These are phyloP conservation scores for Candida alai DNA, from an alignment of 805 yeast genomes.

Conservation along the genomic window DNA sequence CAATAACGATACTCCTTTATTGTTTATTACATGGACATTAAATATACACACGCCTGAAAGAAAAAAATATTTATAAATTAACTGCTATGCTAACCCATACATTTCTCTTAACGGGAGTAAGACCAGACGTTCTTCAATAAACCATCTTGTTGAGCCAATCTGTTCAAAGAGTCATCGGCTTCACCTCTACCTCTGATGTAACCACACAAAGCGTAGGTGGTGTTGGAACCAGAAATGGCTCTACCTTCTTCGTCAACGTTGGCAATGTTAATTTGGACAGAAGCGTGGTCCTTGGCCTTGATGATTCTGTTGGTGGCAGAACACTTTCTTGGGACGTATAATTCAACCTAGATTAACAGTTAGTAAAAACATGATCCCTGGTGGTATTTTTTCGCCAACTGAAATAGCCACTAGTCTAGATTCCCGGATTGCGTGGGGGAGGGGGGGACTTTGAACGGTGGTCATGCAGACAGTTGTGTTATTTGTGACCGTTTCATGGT, in stretches of 20 bases:
- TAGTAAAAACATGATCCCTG: no score
- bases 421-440: no score
- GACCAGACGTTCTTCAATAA: slow-evolving; percentile 94
- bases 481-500: no score
- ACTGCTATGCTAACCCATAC: slow-evolving; percentile 3
- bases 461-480: no score
- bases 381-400: no score
- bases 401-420: no score
- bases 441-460: no score
- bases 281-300: slow-evolving; percentile 99
- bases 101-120: slow-evolving; percentile 76
- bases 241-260: slow-evolving; percentile 97
- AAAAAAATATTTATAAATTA: slow-evolving; percentile 3
- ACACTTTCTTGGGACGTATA: slow-evolving; percentile 99
- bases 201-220: slow-evolving; percentile 96
- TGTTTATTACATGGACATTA: slow-evolving; percentile 8
- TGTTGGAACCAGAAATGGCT: slow-evolving; percentile 84
- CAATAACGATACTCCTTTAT: no score
- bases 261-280: slow-evolving; percentile 98
- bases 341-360: slow-evolving; percentile 74
- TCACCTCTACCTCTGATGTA: slow-evolving; percentile 99
- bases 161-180: slow-evolving; percentile 98
- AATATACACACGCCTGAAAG: slow-evolving; percentile 10
- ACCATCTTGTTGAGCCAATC: slow-evolving; percentile 99
- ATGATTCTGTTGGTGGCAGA: slow-evolving; percentile 99